These are phyloP conservation scores for Symbiodinium pilosum DNA, from an alignment of 73 alveolate genomes.

Conservation along the genomic window DNA sequence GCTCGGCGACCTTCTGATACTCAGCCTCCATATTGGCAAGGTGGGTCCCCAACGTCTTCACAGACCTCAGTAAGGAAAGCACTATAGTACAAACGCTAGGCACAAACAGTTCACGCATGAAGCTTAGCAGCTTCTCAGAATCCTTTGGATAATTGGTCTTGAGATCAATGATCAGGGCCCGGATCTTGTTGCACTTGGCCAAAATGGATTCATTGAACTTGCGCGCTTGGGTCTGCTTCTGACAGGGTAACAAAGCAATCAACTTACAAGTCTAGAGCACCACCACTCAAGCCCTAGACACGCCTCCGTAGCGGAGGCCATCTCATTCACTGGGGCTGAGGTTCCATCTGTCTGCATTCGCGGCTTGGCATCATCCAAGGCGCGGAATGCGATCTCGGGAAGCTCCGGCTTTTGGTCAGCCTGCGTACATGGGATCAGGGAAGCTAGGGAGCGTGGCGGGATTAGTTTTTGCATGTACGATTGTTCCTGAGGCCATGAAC, in stretches of 20 bases:
- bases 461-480: neutral
- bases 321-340: neutral
- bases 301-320: neutral
- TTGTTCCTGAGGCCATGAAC: neutral
- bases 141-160: neutral
- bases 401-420: neutral
- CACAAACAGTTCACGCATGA: neutral
- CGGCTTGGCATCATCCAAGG: neutral
- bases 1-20: neutral
- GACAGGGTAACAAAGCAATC: neutral
- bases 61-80: neutral
- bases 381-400: neutral
- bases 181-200: neutral
- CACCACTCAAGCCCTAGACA: neutral
- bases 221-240: neutral
- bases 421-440: neutral
- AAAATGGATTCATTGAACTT: conserved; percentile 22
- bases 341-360: neutral
- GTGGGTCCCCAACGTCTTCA: neutral
- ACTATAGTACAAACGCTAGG: neutral
- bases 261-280: neutral
- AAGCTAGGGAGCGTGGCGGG: neutral
- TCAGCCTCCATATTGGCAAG: neutral
- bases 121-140: neutral
- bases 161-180: neutral